Percentiles rank a stretch among this genome's conserved stretches.
These are phyloP conservation scores for Xeromyces bisporus DNA, from an alignment of 495 filamentous ascomycete species.

Conservation along the genomic window DNA sequence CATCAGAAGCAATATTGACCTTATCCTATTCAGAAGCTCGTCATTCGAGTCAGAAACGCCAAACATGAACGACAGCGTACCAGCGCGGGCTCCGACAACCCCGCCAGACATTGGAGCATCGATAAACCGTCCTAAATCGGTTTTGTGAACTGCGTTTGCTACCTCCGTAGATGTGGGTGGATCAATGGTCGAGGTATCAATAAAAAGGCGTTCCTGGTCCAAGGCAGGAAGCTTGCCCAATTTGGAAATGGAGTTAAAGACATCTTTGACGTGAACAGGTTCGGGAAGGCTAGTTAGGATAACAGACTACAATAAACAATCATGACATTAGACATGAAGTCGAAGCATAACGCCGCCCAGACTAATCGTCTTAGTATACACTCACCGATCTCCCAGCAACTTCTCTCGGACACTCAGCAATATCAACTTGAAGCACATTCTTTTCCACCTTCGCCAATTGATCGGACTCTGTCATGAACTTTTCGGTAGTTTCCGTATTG, in stretches of 20 bases:
- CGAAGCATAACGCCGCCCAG: neutral
- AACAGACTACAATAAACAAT: constrained; percentile 39
- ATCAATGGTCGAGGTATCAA: constrained; percentile 79
- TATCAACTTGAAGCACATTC: constrained; percentile 33
- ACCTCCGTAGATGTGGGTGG: constrained; percentile 56
- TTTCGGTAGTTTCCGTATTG: constrained; percentile 40
- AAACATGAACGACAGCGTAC: constrained; percentile 74
- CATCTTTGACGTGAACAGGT: constrained; percentile 57
- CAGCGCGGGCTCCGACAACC: constrained; percentile 62
- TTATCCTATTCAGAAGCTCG: constrained; percentile 40
- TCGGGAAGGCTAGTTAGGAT: constrained; percentile 70
- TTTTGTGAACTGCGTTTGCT: constrained; percentile 40
- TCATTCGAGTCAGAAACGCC: constrained; percentile 38
- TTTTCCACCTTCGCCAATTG: constrained; percentile 16
- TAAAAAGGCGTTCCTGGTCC: constrained; percentile 44
- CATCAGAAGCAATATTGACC: constrained; percentile 55
- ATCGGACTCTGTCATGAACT: constrained; percentile 43
- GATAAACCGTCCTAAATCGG: constrained; percentile 43
- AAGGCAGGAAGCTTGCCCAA: constrained; percentile 20
- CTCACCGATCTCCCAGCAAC: constrained; percentile 61
- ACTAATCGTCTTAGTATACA: constrained; percentile 11
- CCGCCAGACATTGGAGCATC: constrained; percentile 80
- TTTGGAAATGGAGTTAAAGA: constrained; percentile 49
- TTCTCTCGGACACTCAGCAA: constrained; percentile 40
- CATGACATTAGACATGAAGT: constrained; percentile 5